Conservation (phyloP, 2,329 filamentous ascomycete species). For the Erysiphe pulchra region DNA sequence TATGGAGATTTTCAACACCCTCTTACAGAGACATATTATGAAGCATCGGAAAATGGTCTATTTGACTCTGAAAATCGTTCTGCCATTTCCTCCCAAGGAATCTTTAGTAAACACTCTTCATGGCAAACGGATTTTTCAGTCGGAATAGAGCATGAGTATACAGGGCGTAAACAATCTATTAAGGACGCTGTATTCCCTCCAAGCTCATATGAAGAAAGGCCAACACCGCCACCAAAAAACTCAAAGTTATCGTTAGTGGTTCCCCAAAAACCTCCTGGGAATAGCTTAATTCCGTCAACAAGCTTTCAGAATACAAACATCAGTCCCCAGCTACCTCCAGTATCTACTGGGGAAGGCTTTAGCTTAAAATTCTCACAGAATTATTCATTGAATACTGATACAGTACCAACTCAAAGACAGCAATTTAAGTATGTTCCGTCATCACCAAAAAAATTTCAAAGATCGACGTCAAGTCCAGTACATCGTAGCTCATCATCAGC, state of each 20-base stretch:
- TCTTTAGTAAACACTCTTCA: conserved; percentile 7
- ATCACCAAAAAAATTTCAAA: not conserved
- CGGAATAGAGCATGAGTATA: conserved; percentile 7
- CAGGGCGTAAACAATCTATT: conserved; percentile 2
- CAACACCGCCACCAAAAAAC: conserved; percentile 18
- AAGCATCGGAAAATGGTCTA: conserved; percentile 8
- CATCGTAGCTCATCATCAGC: not conserved
- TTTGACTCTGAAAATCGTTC: not conserved
- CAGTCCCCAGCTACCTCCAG: conserved; percentile 6
- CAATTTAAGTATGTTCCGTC: not conserved
- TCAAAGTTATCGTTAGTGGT: conserved; percentile 5
- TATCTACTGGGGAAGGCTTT: conserved; percentile 8
- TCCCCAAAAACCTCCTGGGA: conserved; percentile 8
- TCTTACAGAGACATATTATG: conserved; percentile 12
- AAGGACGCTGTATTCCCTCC: not conserved
- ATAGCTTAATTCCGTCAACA: conserved; percentile 9
- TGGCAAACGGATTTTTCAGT: conserved; percentile 11
- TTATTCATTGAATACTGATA: not conserved
- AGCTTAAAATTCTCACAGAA: conserved; percentile 6
- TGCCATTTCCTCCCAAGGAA: conserved; percentile 1
- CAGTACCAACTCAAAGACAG: not conserved
- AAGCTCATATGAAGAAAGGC: conserved; percentile 13
- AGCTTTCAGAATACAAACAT: conserved; percentile 2
- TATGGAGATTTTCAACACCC: conserved; percentile 8
- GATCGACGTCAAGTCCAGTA: not conserved